Evolutionary conservation across 805 yeast genomes (phyloP).

Genomic region (Isabelozyma pseudorhagii): DNA sequence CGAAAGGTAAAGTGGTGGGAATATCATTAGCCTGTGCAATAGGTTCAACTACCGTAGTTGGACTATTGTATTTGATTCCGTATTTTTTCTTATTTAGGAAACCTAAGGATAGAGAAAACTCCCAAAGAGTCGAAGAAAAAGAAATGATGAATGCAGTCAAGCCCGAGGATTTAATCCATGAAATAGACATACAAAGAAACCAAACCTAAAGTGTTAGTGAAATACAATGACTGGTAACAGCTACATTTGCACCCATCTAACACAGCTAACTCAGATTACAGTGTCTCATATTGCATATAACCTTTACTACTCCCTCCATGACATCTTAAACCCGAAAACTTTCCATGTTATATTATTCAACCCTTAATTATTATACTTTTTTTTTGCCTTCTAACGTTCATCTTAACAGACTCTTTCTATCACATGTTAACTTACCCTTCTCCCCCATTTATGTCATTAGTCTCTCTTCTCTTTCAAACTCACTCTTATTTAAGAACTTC

Average conservation of each 20-base stretch:
- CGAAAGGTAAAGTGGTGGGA: slow-evolving; percentile 43
- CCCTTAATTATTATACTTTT: neutral
- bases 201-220: slow-evolving; percentile 5
- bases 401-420: neutral
- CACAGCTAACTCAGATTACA: too few species aligned
- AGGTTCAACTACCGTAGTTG: slow-evolving; percentile 39
- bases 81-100: slow-evolving; percentile 31
- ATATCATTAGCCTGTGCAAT: slow-evolving; percentile 45
- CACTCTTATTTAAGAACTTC: neutral
- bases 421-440: neutral
- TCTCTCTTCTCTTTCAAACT: neutral
- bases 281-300: too few species aligned
- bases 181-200: slow-evolving; percentile 41
- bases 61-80: slow-evolving; percentile 41
- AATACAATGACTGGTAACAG: too few species aligned
- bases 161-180: slow-evolving; percentile 43
- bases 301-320: neutral
- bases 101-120: slow-evolving; percentile 12
- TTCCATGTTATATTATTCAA: neutral
- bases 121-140: slow-evolving; percentile 34
- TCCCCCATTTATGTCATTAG: neutral
- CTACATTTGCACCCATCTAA: too few species aligned
- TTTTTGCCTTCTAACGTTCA: neutral
- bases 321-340: neutral
- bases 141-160: slow-evolving; percentile 44